phyloP scores from a whole-genome alignment of 176 grass and related monocot species.

The Oryza australiensis region DNA sequence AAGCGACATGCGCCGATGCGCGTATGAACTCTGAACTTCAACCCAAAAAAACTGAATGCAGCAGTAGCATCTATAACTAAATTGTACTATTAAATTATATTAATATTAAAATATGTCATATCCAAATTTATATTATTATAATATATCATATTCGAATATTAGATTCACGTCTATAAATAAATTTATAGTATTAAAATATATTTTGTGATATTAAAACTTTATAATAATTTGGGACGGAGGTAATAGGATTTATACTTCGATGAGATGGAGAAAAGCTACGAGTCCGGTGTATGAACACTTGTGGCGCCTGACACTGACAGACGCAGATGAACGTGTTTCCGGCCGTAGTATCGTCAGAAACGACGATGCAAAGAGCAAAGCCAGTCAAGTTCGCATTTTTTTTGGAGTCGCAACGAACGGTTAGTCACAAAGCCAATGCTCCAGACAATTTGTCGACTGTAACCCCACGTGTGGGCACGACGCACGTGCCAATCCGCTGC shows the following conservation, averaged over 20 bases:
- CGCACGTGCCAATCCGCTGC: neutral
- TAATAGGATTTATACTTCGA: no score
- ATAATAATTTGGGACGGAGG: no score
- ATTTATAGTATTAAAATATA: no score
- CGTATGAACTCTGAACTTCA: neutral
- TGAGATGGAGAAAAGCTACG: no score
- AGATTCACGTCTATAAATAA: no score
- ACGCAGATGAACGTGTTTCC: neutral
- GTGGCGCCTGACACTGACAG: neutral
- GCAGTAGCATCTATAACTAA: neutral
- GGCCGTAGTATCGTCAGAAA: neutral
- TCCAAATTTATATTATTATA: no score
- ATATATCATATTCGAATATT: no score
- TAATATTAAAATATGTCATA: no score
- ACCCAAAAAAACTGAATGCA: neutral
- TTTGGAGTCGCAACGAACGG: neutral
- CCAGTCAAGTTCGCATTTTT: neutral
- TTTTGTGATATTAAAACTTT: no score
- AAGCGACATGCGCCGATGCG: neutral
- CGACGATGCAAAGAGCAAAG: neutral
- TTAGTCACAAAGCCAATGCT: neutral
- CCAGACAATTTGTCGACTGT: neutral
- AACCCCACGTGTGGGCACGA: neutral
- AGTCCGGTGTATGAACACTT: neutral
- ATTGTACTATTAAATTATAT: no score